Evolutionary conservation across 495 filamentous ascomycete species (phyloP).

Genomic region (Peziza echinospora): DNA sequence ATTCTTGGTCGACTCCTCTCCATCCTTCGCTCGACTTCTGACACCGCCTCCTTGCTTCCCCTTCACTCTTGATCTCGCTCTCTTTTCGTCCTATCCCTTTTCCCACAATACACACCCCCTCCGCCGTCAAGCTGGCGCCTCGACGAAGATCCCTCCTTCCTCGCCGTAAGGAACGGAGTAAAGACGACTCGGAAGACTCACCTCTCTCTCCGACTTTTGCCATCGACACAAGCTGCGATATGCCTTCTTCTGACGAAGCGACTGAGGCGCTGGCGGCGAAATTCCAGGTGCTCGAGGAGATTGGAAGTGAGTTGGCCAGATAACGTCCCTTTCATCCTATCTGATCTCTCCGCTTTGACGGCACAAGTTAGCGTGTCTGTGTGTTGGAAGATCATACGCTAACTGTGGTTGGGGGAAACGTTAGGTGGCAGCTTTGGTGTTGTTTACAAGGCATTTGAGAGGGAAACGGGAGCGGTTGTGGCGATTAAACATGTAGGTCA

Average conservation of each 20-base stretch:
- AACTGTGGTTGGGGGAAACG: not conserved
- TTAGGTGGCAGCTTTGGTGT: slow-evolving; percentile 78
- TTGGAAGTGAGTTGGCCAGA: slow-evolving; percentile 19
- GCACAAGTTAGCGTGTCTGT: not conserved
- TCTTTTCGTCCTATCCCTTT: too few relatives aligned
- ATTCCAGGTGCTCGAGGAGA: slow-evolving; percentile 19
- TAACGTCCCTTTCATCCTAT: too few relatives aligned
- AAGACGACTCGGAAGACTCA: not conserved
- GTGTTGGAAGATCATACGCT: not conserved
- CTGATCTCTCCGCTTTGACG: not conserved
- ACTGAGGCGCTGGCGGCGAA: slow-evolving; percentile 13
- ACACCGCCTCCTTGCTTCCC: too few relatives aligned
- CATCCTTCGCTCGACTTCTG: too few relatives aligned
- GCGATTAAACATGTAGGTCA: slow-evolving; percentile 29
- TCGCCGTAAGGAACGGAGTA: not conserved
- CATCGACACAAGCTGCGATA: not conserved
- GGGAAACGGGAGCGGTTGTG: slow-evolving; percentile 16
- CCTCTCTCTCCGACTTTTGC: not conserved
- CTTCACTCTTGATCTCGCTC: too few relatives aligned
- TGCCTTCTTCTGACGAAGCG: not conserved
- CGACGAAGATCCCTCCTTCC: not conserved
- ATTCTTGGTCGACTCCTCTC: too few relatives aligned
- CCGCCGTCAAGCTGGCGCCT: not conserved
- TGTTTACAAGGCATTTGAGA: slow-evolving; percentile 56
- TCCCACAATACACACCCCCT: too few relatives aligned